Evolutionary conservation across 2,329 filamentous ascomycete genomes (phyloP), one percentile per base, ranked within the genome.

Genomic region (Fusarium concolor): DNA sequence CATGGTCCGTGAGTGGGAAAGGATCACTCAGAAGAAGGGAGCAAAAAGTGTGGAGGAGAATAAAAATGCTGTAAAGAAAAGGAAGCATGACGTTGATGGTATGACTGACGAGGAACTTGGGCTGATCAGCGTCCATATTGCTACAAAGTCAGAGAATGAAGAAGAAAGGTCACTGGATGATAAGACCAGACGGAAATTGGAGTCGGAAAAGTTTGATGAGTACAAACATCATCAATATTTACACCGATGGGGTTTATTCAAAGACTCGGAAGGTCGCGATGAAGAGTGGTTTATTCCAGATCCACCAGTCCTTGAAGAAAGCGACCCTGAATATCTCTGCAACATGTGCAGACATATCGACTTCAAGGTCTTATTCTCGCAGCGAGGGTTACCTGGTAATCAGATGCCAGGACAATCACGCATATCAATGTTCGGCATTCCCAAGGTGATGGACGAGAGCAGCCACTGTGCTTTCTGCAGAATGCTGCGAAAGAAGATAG

Each of bases 201-300:
- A 65, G 14, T n/a, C n/a, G 6, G 7, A 22, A 6, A 37, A 29
- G 26, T 65, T 65, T 15, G 24, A 50, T 11, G 33, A 46, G 33
- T 65, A 65, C 15, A 65, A 55, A 8, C 62, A 65, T 14, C 62
- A 65, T 35, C 62, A 65, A 26, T 65, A 42, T 12, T 26, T 65
- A 1, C 54, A 4, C 9, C 35, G 60, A 33, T 65, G 60, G 60
- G 62, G 62, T 0, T n/a, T 65, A 1, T 65, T 65, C 31, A 43
- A 44, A 1, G 62, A 60, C 17, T 44, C 38, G 3, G 43, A 60
- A 8, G 60, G 60, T 7, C 39, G 62, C 6, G 54, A 65, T 24
- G 62, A 65, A 10, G 47, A 65, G 37, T 65, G 62, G 62, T 65
- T 65, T 6, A 65, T 65, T 8, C 4, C 33, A 2, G 18, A 52